phyloP scores from a whole-genome alignment of 768 basidiomycete genomes.

The Tricholoma matsutake region DNA sequence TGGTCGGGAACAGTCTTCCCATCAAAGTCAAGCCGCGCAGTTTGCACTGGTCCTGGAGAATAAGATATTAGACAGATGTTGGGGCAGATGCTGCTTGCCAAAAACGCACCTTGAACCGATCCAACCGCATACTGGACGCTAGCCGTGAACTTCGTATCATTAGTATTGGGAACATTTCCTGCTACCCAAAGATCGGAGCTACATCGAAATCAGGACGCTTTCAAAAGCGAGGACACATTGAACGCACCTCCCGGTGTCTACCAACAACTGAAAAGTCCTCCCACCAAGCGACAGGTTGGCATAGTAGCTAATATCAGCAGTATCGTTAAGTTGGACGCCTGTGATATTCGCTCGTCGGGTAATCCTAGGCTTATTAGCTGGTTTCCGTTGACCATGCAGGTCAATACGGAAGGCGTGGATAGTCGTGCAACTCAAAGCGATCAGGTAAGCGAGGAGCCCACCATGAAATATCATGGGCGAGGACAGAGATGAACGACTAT shows the following conservation, averaged over 20 bases:
- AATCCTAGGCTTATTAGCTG: constrained; percentile 1
- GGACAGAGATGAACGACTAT: no score
- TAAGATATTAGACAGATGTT: background rate
- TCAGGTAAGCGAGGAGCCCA: constrained; percentile 6
- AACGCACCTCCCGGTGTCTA: constrained; percentile 48
- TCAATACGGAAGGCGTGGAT: constrained; percentile 16
- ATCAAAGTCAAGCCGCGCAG: constrained; percentile 41
- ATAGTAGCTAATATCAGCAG: constrained; percentile 38
- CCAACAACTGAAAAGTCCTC: constrained; percentile 32
- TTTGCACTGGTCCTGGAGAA: constrained; percentile 40
- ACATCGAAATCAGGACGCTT: background rate
- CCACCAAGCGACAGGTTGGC: constrained; percentile 37
- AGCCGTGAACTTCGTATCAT: constrained; percentile 34
- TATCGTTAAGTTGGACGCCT: constrained; percentile 29
- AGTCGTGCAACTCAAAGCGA: background rate
- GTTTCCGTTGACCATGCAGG: constrained; percentile 17
- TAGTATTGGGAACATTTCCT: constrained; percentile 37
- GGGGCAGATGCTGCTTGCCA: background rate
- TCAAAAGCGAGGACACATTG: background rate
- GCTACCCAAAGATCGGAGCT: constrained; percentile 70
- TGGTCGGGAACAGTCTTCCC: constrained; percentile 44
- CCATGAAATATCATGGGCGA: constrained; percentile 11
- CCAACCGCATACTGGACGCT: constrained; percentile 55
- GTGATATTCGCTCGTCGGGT: constrained; percentile 8
- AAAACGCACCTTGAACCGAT: constrained; percentile 40